A percentile compares a stretch with the other conserved stretches of the same genome.
Evolutionary conservation across 306 rosid genomes (phyloP).

Genomic region (Ammopiptanthus mongolicus): DNA sequence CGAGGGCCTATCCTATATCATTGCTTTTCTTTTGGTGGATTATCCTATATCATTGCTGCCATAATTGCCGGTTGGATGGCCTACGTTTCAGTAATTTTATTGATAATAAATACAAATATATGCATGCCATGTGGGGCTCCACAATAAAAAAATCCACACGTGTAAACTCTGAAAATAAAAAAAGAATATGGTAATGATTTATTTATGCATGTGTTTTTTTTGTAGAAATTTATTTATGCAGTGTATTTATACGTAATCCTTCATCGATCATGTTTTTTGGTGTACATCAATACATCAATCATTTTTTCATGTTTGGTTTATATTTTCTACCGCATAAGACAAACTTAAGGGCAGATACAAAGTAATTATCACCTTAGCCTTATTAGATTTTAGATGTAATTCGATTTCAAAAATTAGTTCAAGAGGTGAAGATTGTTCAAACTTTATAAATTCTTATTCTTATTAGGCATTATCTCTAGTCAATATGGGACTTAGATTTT

Average conservation of each 20-base stretch:
- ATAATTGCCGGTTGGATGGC: not conserved
- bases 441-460: no score
- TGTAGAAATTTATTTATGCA: no score
- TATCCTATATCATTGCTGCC: not conserved
- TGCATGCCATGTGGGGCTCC: no score
- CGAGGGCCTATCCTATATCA: not conserved
- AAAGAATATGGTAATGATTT: not conserved
- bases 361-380: not conserved
- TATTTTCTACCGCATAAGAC: not conserved
- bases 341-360: not conserved
- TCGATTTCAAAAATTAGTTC: no score
- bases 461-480: no score
- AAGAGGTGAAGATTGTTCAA: no score
- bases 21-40: no score
- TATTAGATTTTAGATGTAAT: no score
- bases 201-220: not conserved
- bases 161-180: not conserved
- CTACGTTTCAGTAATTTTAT: not conserved
- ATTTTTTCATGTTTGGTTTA: not conserved
- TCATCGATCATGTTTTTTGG: not conserved
- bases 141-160: no score
- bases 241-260: no score
- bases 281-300: no score
- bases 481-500: no score
- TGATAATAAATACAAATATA: not conserved